Evolutionary conservation across 192 early-diverging fungal genomes (phyloP), one percentile per base, ranked within the genome.

Genomic region (Powellomyces hirtus): DNA sequence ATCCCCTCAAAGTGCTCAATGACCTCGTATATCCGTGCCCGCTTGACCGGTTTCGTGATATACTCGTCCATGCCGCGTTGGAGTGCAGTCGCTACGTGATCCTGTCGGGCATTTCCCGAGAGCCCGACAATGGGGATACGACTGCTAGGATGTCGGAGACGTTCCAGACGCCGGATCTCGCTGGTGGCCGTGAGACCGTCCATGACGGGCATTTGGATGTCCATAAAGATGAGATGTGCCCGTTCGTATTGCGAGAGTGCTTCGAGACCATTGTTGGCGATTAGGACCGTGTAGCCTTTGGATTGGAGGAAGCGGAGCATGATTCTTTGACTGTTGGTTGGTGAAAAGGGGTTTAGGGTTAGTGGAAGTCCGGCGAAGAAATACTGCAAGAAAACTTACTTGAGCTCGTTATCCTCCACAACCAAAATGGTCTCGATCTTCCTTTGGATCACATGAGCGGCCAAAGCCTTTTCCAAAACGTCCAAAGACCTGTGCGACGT

Each of bases 271-370:
- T 87, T 78, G 37, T 72, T 73, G 13, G 85, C 85, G 0, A 77
- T 74, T 16, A 75, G 66, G 5, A 69, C 73, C 31, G 67, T 70
- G 53, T 81, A 80, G 20, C 80, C 84, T 5, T 84, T 73, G 45
- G 77, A 82, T 37, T 77, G 66, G 13, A 87, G 66, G 38, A 80
- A 78, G 50, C 78, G 74, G 75, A 79, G 70, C 14, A 87, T 71
- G 42, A 87, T 79, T 66, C 76, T 79, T 34, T 82, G 72, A 62
- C n/a, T n/a, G n/a, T n/a, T n/a, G n/a, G n/a, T 86, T 86, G 18
- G 85, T 78, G 33, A 79, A 8, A 53, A 67, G 29, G 64, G 52
- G 18, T 66, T 62, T 34, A 73, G 55, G 5, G 62, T 62, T n/a
- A n/a, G n/a, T n/a, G n/a, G n/a, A n/a, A n/a, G n/a, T n/a, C n/a